Base-by-base conservation (phyloP, 768 basidiomycete genomes). In the Mycena alexandri region DNA sequence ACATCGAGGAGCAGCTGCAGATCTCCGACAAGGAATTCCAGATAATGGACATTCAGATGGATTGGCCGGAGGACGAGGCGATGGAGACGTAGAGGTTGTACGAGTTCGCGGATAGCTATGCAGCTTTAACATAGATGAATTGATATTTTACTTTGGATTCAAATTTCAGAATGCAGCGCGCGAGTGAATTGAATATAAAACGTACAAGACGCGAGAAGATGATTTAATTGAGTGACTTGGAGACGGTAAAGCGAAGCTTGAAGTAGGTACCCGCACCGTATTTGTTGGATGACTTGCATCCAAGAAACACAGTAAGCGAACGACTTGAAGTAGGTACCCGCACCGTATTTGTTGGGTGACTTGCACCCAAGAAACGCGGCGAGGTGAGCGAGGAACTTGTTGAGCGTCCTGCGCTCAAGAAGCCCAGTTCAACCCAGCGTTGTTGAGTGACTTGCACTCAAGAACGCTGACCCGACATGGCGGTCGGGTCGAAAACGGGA, bases 201-300 rank as follows among this genome's bases (percentile, higher is more conserved):
- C 50, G 50, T 51, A 33, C 25, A 3, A 51, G 14, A 51, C 14
- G 2, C 33, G 34, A 38, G 17, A 36, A 53, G 21, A 33, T 11
- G 34, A 12, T 19, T 17, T 19, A 17, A 44, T 44, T n/a, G 8
- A 14, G 8, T 8, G 8, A 8, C 43, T 16, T n/a, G 9, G 17
- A 19, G 19, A 19, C 8, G 43, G 43, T 24, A 7, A 14, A 48
- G 4, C 22, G 47, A 47, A 29, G 29, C 29, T 29, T 17, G 29
- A 29, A 6, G 29, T 29, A 29, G 29, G 29, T 29, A 29, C 29
- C 29, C 3, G 29, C 29, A 6, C 29, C 29, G 6, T 29, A 24
- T 55, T 41, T 41, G 53, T 55, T 42, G 38, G 24, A 38, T 21
- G 53, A 41, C 53, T 22, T 55, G 53, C 53, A 41, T 38, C 14